phyloP scores from a whole-genome alignment of 805 yeast genomes.

The Candida pseudoglaebosa region DNA sequence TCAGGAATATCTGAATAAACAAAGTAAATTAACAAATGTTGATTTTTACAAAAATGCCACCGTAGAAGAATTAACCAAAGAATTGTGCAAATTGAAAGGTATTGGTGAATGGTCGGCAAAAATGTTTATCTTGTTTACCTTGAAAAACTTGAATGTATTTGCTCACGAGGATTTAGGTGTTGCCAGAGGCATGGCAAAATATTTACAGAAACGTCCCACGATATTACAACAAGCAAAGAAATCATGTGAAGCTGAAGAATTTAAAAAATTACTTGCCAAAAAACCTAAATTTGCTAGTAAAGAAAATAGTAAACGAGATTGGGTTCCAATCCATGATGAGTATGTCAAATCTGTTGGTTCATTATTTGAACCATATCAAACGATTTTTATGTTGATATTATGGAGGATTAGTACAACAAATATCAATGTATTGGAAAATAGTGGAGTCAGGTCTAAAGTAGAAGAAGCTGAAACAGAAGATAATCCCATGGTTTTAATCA shows the following conservation, averaged over 20 bases:
- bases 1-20: conserved; percentile 44
- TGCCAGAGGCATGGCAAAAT: conserved; percentile 72
- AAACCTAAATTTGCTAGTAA: conserved; percentile 35
- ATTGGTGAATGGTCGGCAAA: conserved; percentile 85
- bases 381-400: conserved; percentile 62
- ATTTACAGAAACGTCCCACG: conserved; percentile 52
- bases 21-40: conserved; percentile 24
- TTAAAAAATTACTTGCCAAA: conserved; percentile 25
- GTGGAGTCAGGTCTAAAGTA: conserved; percentile 6
- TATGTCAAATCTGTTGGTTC: conserved; percentile 53
- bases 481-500: background rate
- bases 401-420: conserved; percentile 69
- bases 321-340: conserved; percentile 65
- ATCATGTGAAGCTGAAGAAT: conserved; percentile 29
- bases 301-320: conserved; percentile 46
- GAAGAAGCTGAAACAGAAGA: background rate
- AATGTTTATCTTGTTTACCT: conserved; percentile 76
- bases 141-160: conserved; percentile 65
- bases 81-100: conserved; percentile 57
- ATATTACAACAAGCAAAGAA: conserved; percentile 41
- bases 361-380: conserved; percentile 60
- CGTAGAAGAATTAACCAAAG: conserved; percentile 45
- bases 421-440: conserved; percentile 40
- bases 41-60: conserved; percentile 34
- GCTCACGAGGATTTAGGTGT: conserved; percentile 80